Percentiles rank a stretch among this genome's conserved stretches.
These are phyloP conservation scores for Trichoderma pleuroti DNA, from an alignment of 2,329 filamentous ascomycete species.

Conservation along the genomic window DNA sequence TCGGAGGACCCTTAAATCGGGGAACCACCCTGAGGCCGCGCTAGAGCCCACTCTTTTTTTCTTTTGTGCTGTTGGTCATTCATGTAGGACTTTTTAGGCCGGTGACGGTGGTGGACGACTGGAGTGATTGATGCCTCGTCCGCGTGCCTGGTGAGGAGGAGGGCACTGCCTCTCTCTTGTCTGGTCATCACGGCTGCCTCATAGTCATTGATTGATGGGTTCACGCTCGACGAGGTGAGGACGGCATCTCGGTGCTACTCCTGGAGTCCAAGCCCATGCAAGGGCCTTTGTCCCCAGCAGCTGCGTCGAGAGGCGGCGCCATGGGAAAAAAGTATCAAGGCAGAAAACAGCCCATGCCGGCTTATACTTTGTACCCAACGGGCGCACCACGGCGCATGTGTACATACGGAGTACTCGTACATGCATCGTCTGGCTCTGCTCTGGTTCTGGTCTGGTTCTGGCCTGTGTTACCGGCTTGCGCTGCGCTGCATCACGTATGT, in stretches of 20 bases:
- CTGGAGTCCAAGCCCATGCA: not conserved
- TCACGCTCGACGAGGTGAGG: not conserved
- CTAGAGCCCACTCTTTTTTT: not conserved
- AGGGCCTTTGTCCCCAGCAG: not conserved
- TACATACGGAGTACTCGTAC: not conserved
- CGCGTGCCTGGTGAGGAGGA: slow-evolving; percentile 3
- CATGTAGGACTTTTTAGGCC: slow-evolving; percentile 6
- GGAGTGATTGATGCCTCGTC: not conserved
- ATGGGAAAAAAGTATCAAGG: not conserved
- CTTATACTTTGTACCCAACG: not conserved
- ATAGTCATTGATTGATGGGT: not conserved
- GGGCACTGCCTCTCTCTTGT: slow-evolving; percentile 5
- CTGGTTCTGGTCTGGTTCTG: not conserved
- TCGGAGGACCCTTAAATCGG: slow-evolving; percentile 10
- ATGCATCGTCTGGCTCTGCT: not conserved
- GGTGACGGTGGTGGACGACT: not conserved
- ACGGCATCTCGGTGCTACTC: not conserved
- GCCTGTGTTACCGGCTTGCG: too few species aligned
- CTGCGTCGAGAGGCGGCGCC: slow-evolving; percentile 7
- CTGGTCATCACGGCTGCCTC: not conserved
- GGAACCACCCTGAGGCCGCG: not conserved
- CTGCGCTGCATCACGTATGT: too few species aligned
- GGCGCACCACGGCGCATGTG: not conserved
- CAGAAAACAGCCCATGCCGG: not conserved
- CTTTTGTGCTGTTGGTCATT: slow-evolving; percentile 16